These are phyloP conservation scores for Ophiostoma sp. DNA, from an alignment of 2,329 filamentous ascomycete species.

Conservation along the genomic window DNA sequence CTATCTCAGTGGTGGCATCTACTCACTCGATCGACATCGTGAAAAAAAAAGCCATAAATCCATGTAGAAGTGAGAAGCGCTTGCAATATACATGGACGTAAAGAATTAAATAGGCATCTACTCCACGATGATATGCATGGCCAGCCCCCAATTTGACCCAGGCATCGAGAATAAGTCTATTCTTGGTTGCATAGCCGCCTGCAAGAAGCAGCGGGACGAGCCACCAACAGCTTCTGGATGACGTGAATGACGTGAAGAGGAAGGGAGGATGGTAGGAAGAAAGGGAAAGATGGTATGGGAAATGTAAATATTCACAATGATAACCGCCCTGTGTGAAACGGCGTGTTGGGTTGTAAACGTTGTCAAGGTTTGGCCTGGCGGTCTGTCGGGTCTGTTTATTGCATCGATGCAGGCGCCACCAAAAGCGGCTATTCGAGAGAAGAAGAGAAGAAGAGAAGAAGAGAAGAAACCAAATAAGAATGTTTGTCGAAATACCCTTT, in stretches of 20 bases:
- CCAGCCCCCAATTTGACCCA: background rate
- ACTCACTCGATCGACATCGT: too few species aligned
- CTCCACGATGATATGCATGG: background rate
- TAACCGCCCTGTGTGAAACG: background rate
- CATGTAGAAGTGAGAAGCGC: too few species aligned
- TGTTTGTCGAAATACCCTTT: background rate
- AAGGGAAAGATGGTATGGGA: background rate
- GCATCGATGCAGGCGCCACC: background rate
- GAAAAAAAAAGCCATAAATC: background rate
- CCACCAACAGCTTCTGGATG: slow-evolving; percentile 3
- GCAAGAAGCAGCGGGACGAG: background rate
- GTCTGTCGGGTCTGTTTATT: background rate
- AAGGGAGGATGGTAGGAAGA: background rate
- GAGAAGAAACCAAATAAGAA: background rate
- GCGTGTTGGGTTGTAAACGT: background rate
- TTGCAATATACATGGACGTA: too few species aligned
- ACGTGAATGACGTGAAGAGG: background rate
- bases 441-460: background rate
- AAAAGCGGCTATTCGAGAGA: background rate
- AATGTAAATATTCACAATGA: background rate
- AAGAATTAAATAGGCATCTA: background rate
- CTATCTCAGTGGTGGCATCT: too few species aligned
- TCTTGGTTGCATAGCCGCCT: slow-evolving; percentile 6
- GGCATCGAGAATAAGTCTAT: background rate
- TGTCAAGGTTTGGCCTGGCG: background rate